phyloP scores from a whole-genome alignment of 2,329 filamentous ascomycete genomes.

The Colletotrichum godetiae region DNA sequence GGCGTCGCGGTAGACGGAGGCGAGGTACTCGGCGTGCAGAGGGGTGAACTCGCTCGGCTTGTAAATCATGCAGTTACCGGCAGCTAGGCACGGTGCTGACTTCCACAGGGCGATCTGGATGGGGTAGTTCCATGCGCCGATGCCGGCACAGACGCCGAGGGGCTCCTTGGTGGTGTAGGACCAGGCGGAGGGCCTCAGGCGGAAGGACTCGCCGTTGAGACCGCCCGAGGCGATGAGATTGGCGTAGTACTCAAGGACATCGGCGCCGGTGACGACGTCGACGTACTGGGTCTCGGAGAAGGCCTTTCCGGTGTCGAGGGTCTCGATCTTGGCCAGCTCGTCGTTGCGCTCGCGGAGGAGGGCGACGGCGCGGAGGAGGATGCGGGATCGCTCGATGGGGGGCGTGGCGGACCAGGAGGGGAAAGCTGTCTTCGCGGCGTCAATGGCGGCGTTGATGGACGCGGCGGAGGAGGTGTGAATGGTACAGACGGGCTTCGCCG shows the following conservation, averaged over 20 bases:
- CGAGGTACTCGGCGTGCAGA: slow-evolving; percentile 81
- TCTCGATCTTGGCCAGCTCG: slow-evolving; percentile 82
- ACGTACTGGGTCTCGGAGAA: slow-evolving; percentile 87
- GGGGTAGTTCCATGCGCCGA: slow-evolving; percentile 93
- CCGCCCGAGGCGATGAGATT: slow-evolving; percentile 82
- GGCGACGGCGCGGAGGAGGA: slow-evolving; percentile 80
- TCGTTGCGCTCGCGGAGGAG: slow-evolving; percentile 83
- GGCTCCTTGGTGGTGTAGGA: slow-evolving; percentile 86
- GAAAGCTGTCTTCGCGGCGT: slow-evolving; percentile 79
- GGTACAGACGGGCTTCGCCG: slow-evolving; percentile 73
- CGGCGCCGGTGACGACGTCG: slow-evolving; percentile 84
- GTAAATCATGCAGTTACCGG: slow-evolving; percentile 91
- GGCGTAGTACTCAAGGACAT: slow-evolving; percentile 89
- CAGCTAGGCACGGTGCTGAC: slow-evolving; percentile 84
- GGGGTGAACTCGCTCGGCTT: slow-evolving; percentile 91
- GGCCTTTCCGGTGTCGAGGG: slow-evolving; percentile 87
- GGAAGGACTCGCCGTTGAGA: slow-evolving; percentile 82
- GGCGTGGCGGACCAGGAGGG: slow-evolving; percentile 80
- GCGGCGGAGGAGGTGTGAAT: slow-evolving; percentile 76
- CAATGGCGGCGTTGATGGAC: slow-evolving; percentile 78
- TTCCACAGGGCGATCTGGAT: slow-evolving; percentile 94
- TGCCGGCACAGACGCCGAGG: slow-evolving; percentile 85
- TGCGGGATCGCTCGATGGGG: slow-evolving; percentile 78
- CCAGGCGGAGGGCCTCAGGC: slow-evolving; percentile 80
- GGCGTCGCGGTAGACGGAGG: slow-evolving; percentile 81